Percentiles rank a stretch among this genome's conserved stretches.
Conservation (phyloP, 306 rosid genomes). For the Rubus parviflorus region DNA sequence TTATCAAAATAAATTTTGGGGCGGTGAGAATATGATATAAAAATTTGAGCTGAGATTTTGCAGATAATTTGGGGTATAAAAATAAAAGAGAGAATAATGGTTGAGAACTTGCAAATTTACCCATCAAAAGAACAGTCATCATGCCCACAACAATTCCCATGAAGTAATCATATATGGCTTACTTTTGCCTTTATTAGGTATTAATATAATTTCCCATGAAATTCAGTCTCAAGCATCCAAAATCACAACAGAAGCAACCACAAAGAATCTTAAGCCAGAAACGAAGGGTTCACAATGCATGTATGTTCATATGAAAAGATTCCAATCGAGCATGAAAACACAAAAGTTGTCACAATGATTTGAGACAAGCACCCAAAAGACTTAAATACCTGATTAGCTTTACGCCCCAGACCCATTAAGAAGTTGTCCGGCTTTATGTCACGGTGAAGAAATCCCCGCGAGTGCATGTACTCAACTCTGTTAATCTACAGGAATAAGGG, state of each 20-base stretch:
- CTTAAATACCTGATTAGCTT: slow-evolving; percentile 87
- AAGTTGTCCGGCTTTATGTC: slow-evolving; percentile 99
- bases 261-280: background rate
- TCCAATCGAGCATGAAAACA: slow-evolving; percentile 8
- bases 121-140: background rate
- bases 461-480: slow-evolving; percentile 98
- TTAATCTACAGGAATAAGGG: slow-evolving; percentile 53
- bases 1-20: background rate
- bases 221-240: slow-evolving; percentile 7
- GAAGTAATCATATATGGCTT: background rate
- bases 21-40: background rate
- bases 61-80: no score
- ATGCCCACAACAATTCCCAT: background rate
- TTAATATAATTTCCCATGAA: background rate
- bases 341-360: slow-evolving; percentile 5
- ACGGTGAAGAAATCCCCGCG: slow-evolving; percentile 96
- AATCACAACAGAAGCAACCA: background rate
- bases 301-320: background rate
- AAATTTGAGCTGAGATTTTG: no score
- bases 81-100: no score
- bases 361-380: slow-evolving; percentile 8
- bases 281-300: background rate
- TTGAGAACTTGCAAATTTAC: background rate
- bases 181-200: background rate
- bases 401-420: slow-evolving; percentile 97